phyloP scores from a whole-genome alignment of 2,329 filamentous ascomycete species.

The Monosporascus sp. region DNA sequence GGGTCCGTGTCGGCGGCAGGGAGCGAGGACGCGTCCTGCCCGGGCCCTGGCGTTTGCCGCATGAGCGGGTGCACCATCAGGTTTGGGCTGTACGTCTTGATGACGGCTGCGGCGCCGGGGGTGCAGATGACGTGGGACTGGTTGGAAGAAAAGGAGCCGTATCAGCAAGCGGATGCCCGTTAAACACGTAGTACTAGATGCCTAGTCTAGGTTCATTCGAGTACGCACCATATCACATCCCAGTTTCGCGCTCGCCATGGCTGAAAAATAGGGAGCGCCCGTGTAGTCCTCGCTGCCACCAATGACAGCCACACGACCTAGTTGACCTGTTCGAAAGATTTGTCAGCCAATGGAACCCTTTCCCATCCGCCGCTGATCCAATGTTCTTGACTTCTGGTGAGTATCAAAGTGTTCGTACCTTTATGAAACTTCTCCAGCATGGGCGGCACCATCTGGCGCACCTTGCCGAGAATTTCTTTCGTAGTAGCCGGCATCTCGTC shows the following conservation, averaged over 20 bases:
- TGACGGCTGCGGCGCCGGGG: slow-evolving; percentile 75
- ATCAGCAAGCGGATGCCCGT: too few relatives aligned
- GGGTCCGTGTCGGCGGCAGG: slow-evolving; percentile 52
- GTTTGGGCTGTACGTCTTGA: slow-evolving; percentile 97
- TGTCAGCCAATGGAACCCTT: slow-evolving; percentile 2
- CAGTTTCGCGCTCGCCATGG: slow-evolving; percentile 87
- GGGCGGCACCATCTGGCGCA: slow-evolving; percentile 85
- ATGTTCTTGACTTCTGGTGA: background rate
- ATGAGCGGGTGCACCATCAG: slow-evolving; percentile 98
- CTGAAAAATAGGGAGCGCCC: slow-evolving; percentile 95
- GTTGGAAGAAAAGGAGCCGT: background rate
- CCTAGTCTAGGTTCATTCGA: background rate
- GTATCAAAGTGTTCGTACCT: slow-evolving; percentile 45
- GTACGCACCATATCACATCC: slow-evolving; percentile 78
- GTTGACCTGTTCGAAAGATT: slow-evolving; percentile 61
- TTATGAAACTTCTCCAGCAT: slow-evolving; percentile 97
- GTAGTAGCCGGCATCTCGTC: slow-evolving; percentile 62
- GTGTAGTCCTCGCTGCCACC: slow-evolving; percentile 96
- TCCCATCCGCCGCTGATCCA: background rate
- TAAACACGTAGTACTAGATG: background rate
- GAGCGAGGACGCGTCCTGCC: slow-evolving; percentile 36
- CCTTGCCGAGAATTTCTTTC: slow-evolving; percentile 70
- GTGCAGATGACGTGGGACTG: slow-evolving; percentile 95
- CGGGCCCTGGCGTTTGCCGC: slow-evolving; percentile 56
- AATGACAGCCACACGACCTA: slow-evolving; percentile 88